Conservation (phyloP, 139 green algal genomes). For the Micromonas pusilla region DNA sequence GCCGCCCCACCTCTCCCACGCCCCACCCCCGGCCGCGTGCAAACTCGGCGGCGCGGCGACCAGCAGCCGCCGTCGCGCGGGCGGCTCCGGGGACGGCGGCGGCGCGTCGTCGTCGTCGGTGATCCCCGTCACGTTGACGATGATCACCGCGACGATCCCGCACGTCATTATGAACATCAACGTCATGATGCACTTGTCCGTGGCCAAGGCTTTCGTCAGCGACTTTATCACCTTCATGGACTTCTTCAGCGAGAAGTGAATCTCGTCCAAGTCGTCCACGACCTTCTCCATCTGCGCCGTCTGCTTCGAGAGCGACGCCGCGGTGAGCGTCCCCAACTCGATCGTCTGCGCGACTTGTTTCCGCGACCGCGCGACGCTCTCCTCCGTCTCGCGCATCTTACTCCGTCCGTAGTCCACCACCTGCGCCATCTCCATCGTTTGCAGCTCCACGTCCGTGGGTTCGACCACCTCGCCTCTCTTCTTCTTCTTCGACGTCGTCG, state of each 20-base stretch:
- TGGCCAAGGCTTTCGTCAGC: slow-evolving; percentile 28
- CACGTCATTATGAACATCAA: slow-evolving; percentile 28
- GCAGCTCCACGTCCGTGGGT: neutral
- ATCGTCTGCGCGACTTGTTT: slow-evolving; percentile 26
- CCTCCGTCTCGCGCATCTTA: slow-evolving; percentile 26
- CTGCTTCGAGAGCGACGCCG: slow-evolving; percentile 11
- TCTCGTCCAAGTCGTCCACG: slow-evolving; percentile 34
- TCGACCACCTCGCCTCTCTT: too few species aligned
- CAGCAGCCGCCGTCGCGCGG: neutral
- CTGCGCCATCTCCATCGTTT: slow-evolving; percentile 18
- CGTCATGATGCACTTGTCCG: slow-evolving; percentile 34
- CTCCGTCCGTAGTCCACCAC: slow-evolving; percentile 23
- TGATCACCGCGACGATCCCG: slow-evolving; percentile 20
- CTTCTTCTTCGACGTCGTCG: neutral
- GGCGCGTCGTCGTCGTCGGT: neutral
- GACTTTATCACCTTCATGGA: slow-evolving; percentile 20
- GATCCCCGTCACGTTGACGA: neutral
- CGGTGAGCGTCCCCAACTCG: slow-evolving; percentile 22
- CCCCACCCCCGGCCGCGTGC: too few species aligned
- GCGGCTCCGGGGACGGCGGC: neutral
- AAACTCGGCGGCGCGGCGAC: too few species aligned
- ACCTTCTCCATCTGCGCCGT: slow-evolving; percentile 30
- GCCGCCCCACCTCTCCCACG: too few species aligned
- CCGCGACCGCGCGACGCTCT: slow-evolving; percentile 5
- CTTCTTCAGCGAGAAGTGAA: slow-evolving; percentile 36